These are phyloP conservation scores for Austroboletus novae-zelandiae DNA, from an alignment of 1,284 basidiomycete genomes.

Conservation along the genomic window DNA sequence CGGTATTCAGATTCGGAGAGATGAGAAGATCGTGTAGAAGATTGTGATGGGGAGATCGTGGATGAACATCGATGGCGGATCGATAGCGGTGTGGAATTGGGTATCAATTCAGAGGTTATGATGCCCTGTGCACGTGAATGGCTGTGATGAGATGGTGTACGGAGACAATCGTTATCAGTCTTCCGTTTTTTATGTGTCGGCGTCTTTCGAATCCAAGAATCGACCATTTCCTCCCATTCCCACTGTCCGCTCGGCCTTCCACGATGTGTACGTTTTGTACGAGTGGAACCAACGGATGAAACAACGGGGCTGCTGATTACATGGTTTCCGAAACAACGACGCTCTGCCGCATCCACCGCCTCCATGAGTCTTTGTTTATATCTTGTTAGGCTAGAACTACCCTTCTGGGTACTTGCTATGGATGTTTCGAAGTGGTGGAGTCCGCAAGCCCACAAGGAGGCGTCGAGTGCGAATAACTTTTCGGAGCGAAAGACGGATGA, in stretches of 20 bases:
- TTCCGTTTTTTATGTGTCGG: slow-evolving; percentile 32
- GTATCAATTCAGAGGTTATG: background rate
- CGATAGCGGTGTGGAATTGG: slow-evolving; percentile 3
- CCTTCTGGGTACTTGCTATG: slow-evolving; percentile 14
- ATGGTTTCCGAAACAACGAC: slow-evolving; percentile 37
- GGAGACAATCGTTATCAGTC: slow-evolving; percentile 6
- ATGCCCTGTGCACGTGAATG: background rate
- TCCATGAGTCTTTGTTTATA: slow-evolving; percentile 44
- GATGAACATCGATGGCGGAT: slow-evolving; percentile 1
- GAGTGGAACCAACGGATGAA: slow-evolving; percentile 3
- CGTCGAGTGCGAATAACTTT: slow-evolving; percentile 42
- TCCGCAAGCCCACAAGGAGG: slow-evolving; percentile 51
- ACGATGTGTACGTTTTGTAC: slow-evolving; percentile 4
- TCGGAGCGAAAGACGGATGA: slow-evolving; percentile 36
- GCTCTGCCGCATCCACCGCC: slow-evolving; percentile 49
- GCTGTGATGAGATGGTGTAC: background rate
- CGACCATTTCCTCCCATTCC: slow-evolving; percentile 47
- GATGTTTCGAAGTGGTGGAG: slow-evolving; percentile 46
- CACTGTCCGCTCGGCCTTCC: slow-evolving; percentile 33
- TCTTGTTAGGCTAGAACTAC: slow-evolving; percentile 23
- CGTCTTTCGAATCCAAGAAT: slow-evolving; percentile 39
- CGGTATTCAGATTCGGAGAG: slow-evolving; percentile 17
- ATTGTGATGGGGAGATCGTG: slow-evolving; percentile 13
- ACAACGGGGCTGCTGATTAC: slow-evolving; percentile 18
- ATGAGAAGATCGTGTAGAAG: slow-evolving; percentile 16